Evolutionary conservation across 192 early-diverging fungal genomes (phyloP).

Genomic region (Linnemannia elongata): DNA sequence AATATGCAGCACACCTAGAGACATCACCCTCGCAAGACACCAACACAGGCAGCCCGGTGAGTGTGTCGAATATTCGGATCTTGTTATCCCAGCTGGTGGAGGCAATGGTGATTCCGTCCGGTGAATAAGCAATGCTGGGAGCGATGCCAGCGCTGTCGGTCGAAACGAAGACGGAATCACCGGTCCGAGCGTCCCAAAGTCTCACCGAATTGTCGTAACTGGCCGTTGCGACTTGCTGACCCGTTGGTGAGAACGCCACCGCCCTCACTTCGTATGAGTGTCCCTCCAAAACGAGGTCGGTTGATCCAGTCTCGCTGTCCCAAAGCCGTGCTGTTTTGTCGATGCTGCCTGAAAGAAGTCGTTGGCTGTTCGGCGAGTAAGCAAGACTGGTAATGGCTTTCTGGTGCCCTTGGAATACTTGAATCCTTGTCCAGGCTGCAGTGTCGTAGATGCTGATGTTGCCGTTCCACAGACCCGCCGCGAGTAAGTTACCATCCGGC

Average conservation of each 20-base stretch:
- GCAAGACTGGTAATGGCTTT: not conserved
- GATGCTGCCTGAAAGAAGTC: not conserved
- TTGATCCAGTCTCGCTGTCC: not conserved
- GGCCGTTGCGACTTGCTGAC: not conserved
- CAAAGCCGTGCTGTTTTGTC: not conserved
- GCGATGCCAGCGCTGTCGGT: not conserved
- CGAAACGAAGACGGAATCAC: not conserved
- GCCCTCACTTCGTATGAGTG: not conserved
- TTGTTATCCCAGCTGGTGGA: not conserved
- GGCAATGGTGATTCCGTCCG: not conserved
- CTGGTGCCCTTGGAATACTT: not conserved
- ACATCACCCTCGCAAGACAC: not conserved
- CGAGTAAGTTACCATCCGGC: not conserved
- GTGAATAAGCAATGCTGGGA: not conserved
- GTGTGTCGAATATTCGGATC: not conserved
- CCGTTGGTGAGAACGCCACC: constrained; percentile 4
- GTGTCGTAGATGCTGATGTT: constrained; percentile 13
- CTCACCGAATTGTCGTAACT: not conserved
- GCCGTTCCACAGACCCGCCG: not conserved
- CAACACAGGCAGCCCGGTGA: not conserved
- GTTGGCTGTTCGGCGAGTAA: not conserved
- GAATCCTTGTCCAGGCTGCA: not conserved
- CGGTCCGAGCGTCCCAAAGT: constrained; percentile 5
- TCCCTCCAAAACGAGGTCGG: not conserved
- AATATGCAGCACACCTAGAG: not conserved